Percentiles rank a stretch among this genome's conserved stretches.
Evolutionary conservation across 2,329 filamentous ascomycete species (phyloP).

Genomic region (Lasiodiplodia citricola): DNA sequence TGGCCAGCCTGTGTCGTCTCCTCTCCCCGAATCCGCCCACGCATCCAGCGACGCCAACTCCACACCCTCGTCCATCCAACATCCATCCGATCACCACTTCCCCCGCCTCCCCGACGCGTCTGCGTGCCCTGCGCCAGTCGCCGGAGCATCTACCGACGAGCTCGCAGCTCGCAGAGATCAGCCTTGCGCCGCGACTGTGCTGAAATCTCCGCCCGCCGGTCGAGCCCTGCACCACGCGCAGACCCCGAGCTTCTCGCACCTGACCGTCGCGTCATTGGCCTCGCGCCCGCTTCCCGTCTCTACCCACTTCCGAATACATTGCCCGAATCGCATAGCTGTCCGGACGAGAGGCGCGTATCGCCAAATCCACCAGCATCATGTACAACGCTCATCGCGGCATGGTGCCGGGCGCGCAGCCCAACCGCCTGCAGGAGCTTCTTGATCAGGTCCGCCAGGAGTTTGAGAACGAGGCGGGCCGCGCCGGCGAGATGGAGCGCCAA

Average conservation of each 20-base stretch:
- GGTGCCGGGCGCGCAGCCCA: constrained; percentile 69
- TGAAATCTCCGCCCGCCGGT: constrained; percentile 12
- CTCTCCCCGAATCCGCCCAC: constrained; percentile 15
- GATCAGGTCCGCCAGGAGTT: constrained; percentile 92
- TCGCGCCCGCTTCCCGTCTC: not conserved
- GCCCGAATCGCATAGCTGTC: constrained; percentile 12
- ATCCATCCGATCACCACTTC: constrained; percentile 12
- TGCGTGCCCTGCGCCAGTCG: constrained; percentile 12
- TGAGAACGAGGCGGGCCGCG: constrained; percentile 79
- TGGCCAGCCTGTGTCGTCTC: constrained; percentile 24
- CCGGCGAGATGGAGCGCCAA: constrained; percentile 89
- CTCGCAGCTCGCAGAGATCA: constrained; percentile 4
- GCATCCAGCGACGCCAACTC: constrained; percentile 19
- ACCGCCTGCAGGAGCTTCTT: constrained; percentile 86
- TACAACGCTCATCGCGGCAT: constrained; percentile 87
- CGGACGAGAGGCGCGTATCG: constrained; percentile 9
- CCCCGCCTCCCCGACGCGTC: not conserved
- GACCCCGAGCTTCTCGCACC: constrained; percentile 5
- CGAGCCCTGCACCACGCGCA: constrained; percentile 14
- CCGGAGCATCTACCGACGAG: constrained; percentile 14
- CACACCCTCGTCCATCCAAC: constrained; percentile 8
- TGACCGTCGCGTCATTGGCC: constrained; percentile 14
- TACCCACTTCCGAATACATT: not conserved
- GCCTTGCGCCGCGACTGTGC: constrained; percentile 22
- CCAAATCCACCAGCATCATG: constrained; percentile 59